Evolutionary conservation across 2,329 filamentous ascomycete species (phyloP).

Genomic region (Ophiostoma montium): DNA sequence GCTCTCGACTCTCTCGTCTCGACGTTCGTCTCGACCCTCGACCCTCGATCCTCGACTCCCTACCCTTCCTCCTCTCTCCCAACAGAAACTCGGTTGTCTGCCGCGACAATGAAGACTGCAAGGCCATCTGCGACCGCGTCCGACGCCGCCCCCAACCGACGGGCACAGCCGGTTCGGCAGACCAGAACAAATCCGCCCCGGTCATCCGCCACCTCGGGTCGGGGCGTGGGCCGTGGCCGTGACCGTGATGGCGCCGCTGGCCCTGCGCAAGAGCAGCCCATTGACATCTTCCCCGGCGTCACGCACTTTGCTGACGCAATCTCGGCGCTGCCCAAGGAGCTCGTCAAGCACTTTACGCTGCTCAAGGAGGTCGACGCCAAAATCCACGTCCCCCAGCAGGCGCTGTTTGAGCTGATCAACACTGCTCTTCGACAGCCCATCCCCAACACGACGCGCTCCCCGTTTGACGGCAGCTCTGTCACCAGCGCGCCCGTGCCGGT

Average conservation of each 20-base stretch:
- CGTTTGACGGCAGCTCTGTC: slow-evolving; percentile 28
- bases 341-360: slow-evolving; percentile 87
- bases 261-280: slow-evolving; percentile 39
- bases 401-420: slow-evolving; percentile 61
- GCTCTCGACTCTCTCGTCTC: too few species aligned
- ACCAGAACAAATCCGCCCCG: slow-evolving; percentile 42
- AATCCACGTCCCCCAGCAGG: slow-evolving; percentile 75
- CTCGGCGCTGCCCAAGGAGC: slow-evolving; percentile 82
- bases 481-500: background rate
- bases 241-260: slow-evolving; percentile 28
- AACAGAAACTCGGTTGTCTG: background rate
- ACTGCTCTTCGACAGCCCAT: slow-evolving; percentile 40
- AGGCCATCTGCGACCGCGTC: slow-evolving; percentile 29
- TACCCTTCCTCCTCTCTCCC: background rate
- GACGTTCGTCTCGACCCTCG: too few species aligned
- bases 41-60: background rate
- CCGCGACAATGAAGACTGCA: slow-evolving; percentile 38
- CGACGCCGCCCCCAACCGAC: slow-evolving; percentile 28
- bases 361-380: slow-evolving; percentile 98
- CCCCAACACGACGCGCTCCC: slow-evolving; percentile 28
- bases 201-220: slow-evolving; percentile 29
- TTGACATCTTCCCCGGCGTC: slow-evolving; percentile 53
- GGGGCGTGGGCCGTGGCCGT: slow-evolving; percentile 21
- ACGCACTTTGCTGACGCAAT: slow-evolving; percentile 82
- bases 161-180: slow-evolving; percentile 15